Evolutionary conservation across 192 early-diverging fungal genomes (phyloP).

Genomic region (Spizellomyces punctatus): DNA sequence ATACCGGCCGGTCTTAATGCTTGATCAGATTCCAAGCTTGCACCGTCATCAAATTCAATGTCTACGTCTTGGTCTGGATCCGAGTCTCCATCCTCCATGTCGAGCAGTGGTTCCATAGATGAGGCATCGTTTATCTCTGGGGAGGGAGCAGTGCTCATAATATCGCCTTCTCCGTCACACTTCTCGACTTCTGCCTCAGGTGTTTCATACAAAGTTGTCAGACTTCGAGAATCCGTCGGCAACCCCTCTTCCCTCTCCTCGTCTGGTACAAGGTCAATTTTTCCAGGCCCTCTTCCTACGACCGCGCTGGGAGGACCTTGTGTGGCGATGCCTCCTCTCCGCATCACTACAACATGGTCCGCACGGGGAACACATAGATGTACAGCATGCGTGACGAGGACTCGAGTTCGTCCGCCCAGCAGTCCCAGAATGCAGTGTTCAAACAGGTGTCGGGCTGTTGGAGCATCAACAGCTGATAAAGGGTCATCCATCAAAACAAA

Average conservation of each 20-base stretch:
- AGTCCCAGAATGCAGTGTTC: conserved; percentile 74
- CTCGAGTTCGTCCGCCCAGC: conserved; percentile 74
- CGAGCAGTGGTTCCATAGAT: neutral
- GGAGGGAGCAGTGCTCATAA: neutral
- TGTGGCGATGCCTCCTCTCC: conserved; percentile 29
- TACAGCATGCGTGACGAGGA: conserved; percentile 87
- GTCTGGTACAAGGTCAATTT: conserved; percentile 30
- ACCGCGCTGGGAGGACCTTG: conserved; percentile 21
- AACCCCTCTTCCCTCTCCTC: neutral
- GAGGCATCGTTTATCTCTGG: neutral
- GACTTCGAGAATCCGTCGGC: neutral
- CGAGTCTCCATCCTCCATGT: conserved; percentile 12
- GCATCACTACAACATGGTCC: conserved; percentile 47
- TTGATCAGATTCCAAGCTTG: conserved; percentile 15
- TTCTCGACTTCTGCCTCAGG: neutral
- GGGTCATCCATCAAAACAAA: conserved; percentile 83
- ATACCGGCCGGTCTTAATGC: neutral
- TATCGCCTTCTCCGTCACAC: neutral
- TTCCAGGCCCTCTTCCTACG: conserved; percentile 18
- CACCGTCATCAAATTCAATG: conserved; percentile 16
- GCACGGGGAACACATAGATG: conserved; percentile 42
- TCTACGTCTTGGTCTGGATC: neutral
- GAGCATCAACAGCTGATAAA: conserved; percentile 92
- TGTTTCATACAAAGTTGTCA: neutral
- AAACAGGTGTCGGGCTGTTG: conserved; percentile 86